Evolutionary conservation across 805 yeast species (phyloP).

Genomic region (Kurtzmaniella fragi): DNA sequence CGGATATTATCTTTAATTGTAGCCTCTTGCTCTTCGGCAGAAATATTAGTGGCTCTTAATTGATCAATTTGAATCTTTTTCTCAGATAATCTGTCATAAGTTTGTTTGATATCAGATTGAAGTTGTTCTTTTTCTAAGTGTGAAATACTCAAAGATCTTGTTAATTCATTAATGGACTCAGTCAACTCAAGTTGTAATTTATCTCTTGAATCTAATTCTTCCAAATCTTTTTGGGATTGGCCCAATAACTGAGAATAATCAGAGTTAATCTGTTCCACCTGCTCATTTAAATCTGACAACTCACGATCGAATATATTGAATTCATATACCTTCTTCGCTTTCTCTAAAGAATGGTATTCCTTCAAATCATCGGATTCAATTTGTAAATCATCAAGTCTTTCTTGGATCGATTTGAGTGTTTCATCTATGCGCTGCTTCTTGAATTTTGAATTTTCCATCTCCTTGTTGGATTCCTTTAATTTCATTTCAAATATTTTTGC

Average conservation of each 20-base stretch:
- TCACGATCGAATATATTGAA: conserved; percentile 77
- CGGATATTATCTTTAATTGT: conserved; percentile 14
- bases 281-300: conserved; percentile 51
- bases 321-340: conserved; percentile 64
- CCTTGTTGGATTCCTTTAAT: conserved; percentile 70
- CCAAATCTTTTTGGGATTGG: conserved; percentile 49
- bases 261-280: conserved; percentile 57
- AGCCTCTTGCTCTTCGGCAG: conserved; percentile 24
- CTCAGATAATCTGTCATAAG: conserved; percentile 25
- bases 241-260: conserved; percentile 48
- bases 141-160: conserved; percentile 46
- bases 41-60: conserved; percentile 30
- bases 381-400: conserved; percentile 71
- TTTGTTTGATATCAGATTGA: conserved; percentile 44
- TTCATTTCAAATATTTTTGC: conserved; percentile 86
- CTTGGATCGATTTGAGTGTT: conserved; percentile 63
- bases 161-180: conserved; percentile 41
- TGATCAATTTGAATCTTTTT: conserved; percentile 42
- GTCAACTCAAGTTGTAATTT: conserved; percentile 40
- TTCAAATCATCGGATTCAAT: conserved; percentile 74
- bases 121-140: conserved; percentile 54
- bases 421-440: conserved; percentile 72
- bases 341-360: conserved; percentile 62
- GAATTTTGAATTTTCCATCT: conserved; percentile 67
- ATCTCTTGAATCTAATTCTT: conserved; percentile 61